Conservation (phyloP, 129 eudicot species). For the Helianthus tuberosus region DNA sequence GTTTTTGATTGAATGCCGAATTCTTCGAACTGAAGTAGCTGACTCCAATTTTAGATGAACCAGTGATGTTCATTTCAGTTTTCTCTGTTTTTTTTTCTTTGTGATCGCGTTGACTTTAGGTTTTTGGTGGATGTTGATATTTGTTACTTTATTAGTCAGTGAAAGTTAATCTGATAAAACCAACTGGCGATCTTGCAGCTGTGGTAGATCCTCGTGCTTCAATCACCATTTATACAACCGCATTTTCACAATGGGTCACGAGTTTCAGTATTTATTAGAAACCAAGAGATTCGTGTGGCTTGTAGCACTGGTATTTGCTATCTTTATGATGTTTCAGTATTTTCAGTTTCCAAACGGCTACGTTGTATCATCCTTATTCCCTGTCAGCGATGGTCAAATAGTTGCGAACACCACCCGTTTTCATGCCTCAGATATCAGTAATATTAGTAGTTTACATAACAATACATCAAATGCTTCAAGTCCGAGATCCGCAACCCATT, state of each 20-base stretch:
- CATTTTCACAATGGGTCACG: conserved; percentile 42
- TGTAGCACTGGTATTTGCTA: conserved; percentile 50
- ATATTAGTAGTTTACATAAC: conserved; percentile 18
- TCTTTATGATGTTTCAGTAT: conserved; percentile 53
- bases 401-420: conserved; percentile 11
- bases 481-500: conserved; percentile 18
- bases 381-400: conserved; percentile 38
- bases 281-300: conserved; percentile 61
- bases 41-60: too few species aligned
- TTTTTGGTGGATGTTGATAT: too few species aligned
- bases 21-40: too few species aligned
- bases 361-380: conserved; percentile 50
- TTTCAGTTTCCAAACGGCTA: conserved; percentile 70
- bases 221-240: conserved; percentile 11
- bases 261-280: conserved; percentile 37
- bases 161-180: conserved; percentile 24
- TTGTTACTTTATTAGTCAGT: neutral
- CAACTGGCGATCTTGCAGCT: conserved; percentile 35
- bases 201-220: conserved; percentile 16
- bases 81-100: too few species aligned
- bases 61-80: too few species aligned
- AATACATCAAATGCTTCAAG: conserved; percentile 23
- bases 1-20: too few species aligned
- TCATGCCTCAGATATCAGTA: conserved; percentile 24
- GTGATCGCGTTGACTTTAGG: too few species aligned